A percentile compares a stretch with the other conserved stretches of the same genome.
Conservation (phyloP, 768 basidiomycete species). For the Galerina marginata region DNA sequence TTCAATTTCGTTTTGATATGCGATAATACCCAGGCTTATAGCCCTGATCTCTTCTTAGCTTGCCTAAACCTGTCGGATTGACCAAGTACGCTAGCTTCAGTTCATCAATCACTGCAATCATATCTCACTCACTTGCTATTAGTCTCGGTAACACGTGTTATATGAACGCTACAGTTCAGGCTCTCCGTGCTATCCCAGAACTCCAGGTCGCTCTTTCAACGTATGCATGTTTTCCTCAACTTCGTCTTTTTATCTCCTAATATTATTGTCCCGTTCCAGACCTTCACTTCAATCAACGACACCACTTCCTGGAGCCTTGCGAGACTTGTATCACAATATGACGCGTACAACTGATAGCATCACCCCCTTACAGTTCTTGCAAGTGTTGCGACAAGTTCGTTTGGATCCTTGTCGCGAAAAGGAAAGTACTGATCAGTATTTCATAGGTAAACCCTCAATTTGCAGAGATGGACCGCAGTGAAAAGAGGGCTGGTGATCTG, state of each 20-base stretch:
- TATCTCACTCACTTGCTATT: not conserved
- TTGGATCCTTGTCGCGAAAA: not conserved
- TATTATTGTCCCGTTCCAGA: slow-evolving; percentile 22
- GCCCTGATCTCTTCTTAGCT: slow-evolving; percentile 48
- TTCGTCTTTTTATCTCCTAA: not conserved
- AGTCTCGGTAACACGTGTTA: slow-evolving; percentile 96
- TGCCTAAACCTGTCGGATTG: slow-evolving; percentile 79
- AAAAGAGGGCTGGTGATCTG: slow-evolving; percentile 41
- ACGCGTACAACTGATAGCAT: slow-evolving; percentile 75
- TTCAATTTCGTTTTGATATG: slow-evolving; percentile 5
- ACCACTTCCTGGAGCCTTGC: slow-evolving; percentile 56
- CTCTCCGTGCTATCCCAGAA: slow-evolving; percentile 91
- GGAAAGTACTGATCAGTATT: not conserved
- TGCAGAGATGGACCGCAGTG: slow-evolving; percentile 65
- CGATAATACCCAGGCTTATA: slow-evolving; percentile 6
- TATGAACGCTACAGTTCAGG: slow-evolving; percentile 95
- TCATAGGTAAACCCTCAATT: slow-evolving; percentile 84
- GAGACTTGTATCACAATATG: slow-evolving; percentile 78
- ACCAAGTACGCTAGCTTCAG: slow-evolving; percentile 58
- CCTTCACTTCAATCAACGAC: slow-evolving; percentile 45
- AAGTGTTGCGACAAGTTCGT: slow-evolving; percentile 62
- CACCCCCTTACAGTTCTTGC: slow-evolving; percentile 72
- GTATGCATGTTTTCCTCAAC: slow-evolving; percentile 40
- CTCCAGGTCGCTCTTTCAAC: slow-evolving; percentile 72
- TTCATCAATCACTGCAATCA: not conserved